phyloP scores from a whole-genome alignment of 257 asterid genomes.

The Ligustrum vulgare region DNA sequence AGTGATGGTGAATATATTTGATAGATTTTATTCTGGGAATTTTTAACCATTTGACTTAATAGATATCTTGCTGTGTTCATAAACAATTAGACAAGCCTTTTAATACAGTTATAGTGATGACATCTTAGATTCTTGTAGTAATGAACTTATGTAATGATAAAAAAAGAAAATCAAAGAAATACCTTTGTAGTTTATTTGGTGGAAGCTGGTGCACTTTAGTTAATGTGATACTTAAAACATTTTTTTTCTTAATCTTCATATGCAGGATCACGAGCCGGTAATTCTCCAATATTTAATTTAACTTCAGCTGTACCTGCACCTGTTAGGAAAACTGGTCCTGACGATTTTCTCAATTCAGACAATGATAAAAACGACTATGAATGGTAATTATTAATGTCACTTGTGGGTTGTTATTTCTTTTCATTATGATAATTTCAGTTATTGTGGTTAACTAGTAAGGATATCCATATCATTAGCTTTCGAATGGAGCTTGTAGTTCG shows the following conservation, averaged over 20 bases:
- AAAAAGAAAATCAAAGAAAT: not conserved
- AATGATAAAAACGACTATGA: constrained; percentile 96
- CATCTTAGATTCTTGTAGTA: not conserved
- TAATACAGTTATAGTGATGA: not conserved
- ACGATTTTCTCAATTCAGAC: constrained; percentile 92
- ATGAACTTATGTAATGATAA: not conserved
- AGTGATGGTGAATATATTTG: constrained; percentile 34
- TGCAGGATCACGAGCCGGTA: constrained; percentile 66
- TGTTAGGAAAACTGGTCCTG: constrained; percentile 74
- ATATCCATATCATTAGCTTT: not conserved
- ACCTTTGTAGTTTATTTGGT: not conserved
- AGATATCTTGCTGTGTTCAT: constrained; percentile 24
- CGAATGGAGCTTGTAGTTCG: not conserved
- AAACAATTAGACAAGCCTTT: not conserved
- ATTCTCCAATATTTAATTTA: constrained; percentile 66
- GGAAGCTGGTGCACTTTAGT: not conserved
- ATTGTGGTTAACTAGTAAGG: constrained; percentile 8
- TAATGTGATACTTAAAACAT: not conserved
- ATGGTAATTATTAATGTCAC: constrained; percentile 52
- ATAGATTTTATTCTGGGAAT: constrained; percentile 29
- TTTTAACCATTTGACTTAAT: constrained; percentile 21
- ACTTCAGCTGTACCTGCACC: constrained; percentile 52
- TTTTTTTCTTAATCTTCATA: constrained; percentile 15
- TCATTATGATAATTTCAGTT: not conserved
- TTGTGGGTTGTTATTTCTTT: not conserved